Evolutionary conservation across 2,329 filamentous ascomycete genomes (phyloP), one percentile per base, ranked within the genome.

Genomic region (Diaporthe citri): DNA sequence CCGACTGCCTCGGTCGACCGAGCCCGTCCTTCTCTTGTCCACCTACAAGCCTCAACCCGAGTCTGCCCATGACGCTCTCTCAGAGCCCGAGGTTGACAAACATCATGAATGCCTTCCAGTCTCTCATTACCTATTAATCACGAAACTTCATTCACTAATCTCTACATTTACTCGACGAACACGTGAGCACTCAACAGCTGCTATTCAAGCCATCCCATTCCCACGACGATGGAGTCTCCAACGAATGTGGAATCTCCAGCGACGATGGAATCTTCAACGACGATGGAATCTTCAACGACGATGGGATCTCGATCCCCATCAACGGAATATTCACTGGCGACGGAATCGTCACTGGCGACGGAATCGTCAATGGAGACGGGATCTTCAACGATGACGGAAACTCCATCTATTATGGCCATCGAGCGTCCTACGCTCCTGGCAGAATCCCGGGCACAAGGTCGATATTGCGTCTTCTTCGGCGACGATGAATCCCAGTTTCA

Each of bases 401-500:
- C 17, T 20, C 43, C 20, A 20, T 17, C 17, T 46, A 8, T 20
- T 46, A 20, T 46, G 43, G 20, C 17, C 17, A 22, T 20, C 7
- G 43, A 46, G 17, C 43, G 17, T 22, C 20, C 17, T 3, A 1
- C 5, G 43, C 43, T 48, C 43, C 2, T 20, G 17, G 8, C 1
- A 3, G 43, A 48, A 56, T 12, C 3, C 15, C 2, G 2, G 15
- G 28, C 0, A 31, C 0, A 9, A 17, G 1, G 52, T 34, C 25
- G 52, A 34, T 56, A 56, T 15, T 34, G 1, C 52, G 6, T 34
- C 25, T 9, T 34, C 52, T 8, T 48, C 20, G 17, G 10, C 52
- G 52, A 20, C 28, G 28, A 20, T 9, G 15, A 74, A 64, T 41
- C 10, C 31, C 17, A 67, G 48, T n/a, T 77, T 71, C 71, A n/a